Base-by-base conservation (phyloP, 257 asterid genomes). In the Gentiana straminea region DNA sequence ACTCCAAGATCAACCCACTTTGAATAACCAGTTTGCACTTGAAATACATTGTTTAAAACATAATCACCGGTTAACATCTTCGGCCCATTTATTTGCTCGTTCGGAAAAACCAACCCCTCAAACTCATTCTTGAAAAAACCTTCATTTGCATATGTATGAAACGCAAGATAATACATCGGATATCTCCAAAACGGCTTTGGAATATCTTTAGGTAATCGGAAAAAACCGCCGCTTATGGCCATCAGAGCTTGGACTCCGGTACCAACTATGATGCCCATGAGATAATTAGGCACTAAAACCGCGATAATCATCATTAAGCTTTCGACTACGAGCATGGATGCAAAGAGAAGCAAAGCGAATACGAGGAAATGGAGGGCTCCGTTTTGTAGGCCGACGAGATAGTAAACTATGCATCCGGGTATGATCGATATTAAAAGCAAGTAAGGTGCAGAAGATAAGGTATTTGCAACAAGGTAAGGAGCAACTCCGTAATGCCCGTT, bases 291-390 rank as follows among this genome's bases (percentile, higher is more conserved):
- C 52, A 80, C 82, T 4, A 79, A 36, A 49, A 79, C 73, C 0
- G 85, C 85, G 0, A 81, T 81, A 5, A 73, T 68, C 85, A 83
- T 83, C 84, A 80, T 80, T 1, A 83, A 73, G 67, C 87, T 77
- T 52, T 83, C 91, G 0, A 82, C 91, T 5, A 82, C 46, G 79
- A 82, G 66, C 82, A 77, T 73, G 44, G 81, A 77, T 0, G 71
- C 37, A 49, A 82, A 82, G 3, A 82, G 64, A 2, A 77, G 60
- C 61, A 75, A 54, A 0, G 71, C 47, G 46, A 77, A 82, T 63
- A 73, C 77, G 32, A 54, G 41, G 35, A 79, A 82, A 58, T 82
- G 87, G 56, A 62, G 77, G 1, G 71, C 7, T 49, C 70, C 65
- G 7, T 53, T 75, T 48, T 82, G 91, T 8, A 82, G 69, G 68